These are phyloP conservation scores for Cadophora luteo-olivacea DNA, from an alignment of 2,329 filamentous ascomycete genomes.

Conservation along the genomic window DNA sequence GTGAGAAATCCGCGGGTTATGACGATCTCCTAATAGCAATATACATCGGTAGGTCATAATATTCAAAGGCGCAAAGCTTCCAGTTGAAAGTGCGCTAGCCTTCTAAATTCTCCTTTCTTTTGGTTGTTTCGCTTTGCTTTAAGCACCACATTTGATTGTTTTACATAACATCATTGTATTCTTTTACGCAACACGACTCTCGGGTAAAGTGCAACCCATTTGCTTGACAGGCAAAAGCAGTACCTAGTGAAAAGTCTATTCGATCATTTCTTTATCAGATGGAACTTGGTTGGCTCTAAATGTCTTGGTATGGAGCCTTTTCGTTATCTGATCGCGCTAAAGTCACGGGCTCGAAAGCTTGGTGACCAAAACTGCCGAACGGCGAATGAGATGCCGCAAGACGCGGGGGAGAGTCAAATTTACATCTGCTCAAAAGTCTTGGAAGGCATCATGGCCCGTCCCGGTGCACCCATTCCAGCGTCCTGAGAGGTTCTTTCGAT, in stretches of 20 bases:
- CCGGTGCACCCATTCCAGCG: not conserved
- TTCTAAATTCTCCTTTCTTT: not conserved
- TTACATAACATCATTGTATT: not conserved
- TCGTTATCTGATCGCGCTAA: not conserved
- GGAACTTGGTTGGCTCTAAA: not conserved
- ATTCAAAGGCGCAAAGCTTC: not conserved
- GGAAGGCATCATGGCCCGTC: not conserved
- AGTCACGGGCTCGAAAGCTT: not conserved
- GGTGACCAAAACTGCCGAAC: not conserved
- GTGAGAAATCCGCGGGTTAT: not conserved
- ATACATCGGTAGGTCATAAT: not conserved
- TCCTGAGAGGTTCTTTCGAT: not conserved
- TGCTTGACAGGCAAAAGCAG: not conserved
- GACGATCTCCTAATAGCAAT: not conserved
- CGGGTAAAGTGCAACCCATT: not conserved
- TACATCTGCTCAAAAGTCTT: not conserved
- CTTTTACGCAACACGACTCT: not conserved
- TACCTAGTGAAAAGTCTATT: not conserved
- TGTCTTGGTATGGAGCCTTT: not conserved
- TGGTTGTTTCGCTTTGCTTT: not conserved
- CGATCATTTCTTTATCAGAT: conserved; percentile 2
- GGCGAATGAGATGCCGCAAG: not conserved
- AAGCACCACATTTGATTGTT: not conserved
- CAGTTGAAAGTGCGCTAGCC: not conserved
- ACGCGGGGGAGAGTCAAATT: not conserved